A percentile compares a stretch with the other conserved stretches of the same genome.
Conservation (phyloP, 78 protist genomes). For the Dictyostelium citrinum region DNA sequence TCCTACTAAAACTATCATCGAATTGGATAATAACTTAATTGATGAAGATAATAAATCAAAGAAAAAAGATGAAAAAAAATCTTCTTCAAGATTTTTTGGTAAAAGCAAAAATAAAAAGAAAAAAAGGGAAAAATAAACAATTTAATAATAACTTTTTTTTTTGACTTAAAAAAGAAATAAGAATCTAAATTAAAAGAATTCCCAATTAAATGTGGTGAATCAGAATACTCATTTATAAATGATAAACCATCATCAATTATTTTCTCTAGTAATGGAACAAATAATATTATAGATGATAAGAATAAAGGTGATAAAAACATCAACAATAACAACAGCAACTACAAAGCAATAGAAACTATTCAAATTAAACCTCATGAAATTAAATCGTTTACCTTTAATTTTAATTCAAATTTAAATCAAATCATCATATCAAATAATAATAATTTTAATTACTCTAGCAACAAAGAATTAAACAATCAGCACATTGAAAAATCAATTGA, state of each 20-base stretch:
- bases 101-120: neutral
- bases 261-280: neutral
- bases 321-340: no score
- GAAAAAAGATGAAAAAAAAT: neutral
- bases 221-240: neutral
- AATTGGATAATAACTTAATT: neutral
- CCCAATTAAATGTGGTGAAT: neutral
- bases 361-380: neutral
- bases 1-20: neutral
- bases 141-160: no score
- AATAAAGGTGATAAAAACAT: neutral
- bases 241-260: neutral
- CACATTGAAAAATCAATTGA: neutral
- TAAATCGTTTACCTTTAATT: neutral
- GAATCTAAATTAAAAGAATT: neutral
- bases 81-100: slow-evolving; percentile 2
- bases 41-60: neutral
- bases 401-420: neutral
- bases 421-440: neutral
- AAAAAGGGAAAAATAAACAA: neutral
- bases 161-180: neutral
- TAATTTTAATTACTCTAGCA: neutral
- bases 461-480: neutral
- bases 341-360: neutral
- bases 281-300: neutral